phyloP scores from a whole-genome alignment of 179 eudicot species.

The Amaranthus tricolor region DNA sequence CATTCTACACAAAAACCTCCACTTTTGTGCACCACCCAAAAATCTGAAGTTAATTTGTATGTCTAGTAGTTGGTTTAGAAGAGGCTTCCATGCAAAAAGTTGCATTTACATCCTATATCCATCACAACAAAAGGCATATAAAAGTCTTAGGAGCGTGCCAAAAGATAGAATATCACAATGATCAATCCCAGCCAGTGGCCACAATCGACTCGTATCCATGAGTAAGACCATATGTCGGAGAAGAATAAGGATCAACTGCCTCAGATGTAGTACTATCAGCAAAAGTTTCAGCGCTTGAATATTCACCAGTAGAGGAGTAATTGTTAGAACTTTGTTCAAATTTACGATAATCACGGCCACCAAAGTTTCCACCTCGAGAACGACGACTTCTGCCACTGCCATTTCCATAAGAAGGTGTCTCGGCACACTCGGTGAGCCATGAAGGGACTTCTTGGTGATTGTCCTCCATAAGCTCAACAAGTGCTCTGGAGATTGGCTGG shows the following conservation, averaged over 20 bases:
- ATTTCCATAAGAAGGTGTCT: constrained; percentile 26
- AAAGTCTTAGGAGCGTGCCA: not conserved
- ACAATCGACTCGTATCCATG: constrained; percentile 36
- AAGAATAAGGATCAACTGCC: constrained; percentile 5
- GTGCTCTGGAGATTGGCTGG: constrained; percentile 49
- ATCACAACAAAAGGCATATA: not conserved
- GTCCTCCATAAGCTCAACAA: constrained; percentile 62
- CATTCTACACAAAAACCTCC: constrained; percentile 15
- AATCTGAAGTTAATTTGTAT: not conserved
- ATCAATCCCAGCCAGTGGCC: constrained; percentile 33
- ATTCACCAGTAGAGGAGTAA: constrained; percentile 28
- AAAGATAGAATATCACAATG: constrained; percentile 2
- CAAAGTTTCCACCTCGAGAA: constrained; percentile 41
- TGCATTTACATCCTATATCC: constrained; percentile 11
- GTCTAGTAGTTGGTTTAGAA: not conserved
- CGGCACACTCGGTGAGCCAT: constrained; percentile 59
- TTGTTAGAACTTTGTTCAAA: constrained; percentile 14
- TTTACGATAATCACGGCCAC: constrained; percentile 49
- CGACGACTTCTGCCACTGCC: constrained; percentile 32
- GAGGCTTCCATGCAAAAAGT: not conserved
- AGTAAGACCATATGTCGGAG: constrained; percentile 21
- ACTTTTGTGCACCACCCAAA: not conserved
- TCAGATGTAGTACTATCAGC: constrained; percentile 2
- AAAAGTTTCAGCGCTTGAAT: constrained; percentile 12
- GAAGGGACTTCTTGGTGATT: constrained; percentile 62